Evolutionary conservation across 352 stramenopile genomes (phyloP).

Genomic region (Nothophytophthora sp.): DNA sequence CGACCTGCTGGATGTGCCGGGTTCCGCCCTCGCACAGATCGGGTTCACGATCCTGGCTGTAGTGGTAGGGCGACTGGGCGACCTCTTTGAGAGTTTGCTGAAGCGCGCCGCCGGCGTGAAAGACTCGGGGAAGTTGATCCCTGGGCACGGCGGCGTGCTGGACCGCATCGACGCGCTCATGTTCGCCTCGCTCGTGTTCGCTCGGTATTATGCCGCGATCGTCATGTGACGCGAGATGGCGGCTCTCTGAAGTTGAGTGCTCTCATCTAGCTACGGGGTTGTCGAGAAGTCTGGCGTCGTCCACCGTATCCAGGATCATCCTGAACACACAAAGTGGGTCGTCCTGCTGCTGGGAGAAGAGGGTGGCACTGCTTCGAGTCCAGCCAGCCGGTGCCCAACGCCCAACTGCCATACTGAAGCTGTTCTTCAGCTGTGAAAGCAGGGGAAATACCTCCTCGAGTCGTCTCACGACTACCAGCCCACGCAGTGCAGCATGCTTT

Average conservation of each 20-base stretch:
- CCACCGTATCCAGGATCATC: no score
- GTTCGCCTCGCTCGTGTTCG: slow-evolving; percentile 81
- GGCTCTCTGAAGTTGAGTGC: slow-evolving; percentile 25
- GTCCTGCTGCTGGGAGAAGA: no score
- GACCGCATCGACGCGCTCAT: slow-evolving; percentile 97
- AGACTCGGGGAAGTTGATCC: slow-evolving; percentile 95
- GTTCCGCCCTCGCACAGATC: slow-evolving; percentile 75
- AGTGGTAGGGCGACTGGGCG: slow-evolving; percentile 92
- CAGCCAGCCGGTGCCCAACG: no score
- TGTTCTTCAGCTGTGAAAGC: no score
- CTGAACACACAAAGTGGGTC: no score
- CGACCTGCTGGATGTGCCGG: slow-evolving; percentile 71
- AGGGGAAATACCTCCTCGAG: no score
- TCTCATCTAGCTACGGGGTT: slow-evolving; percentile 1
- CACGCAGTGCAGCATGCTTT: no score
- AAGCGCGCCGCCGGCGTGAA: slow-evolving; percentile 96
- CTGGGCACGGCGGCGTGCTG: slow-evolving; percentile 95
- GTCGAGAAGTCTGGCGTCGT: slow-evolving; percentile 4
- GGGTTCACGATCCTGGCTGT: slow-evolving; percentile 90
- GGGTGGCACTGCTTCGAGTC: no score
- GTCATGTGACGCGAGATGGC: slow-evolving; percentile 34
- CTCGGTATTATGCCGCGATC: slow-evolving; percentile 57
- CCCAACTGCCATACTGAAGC: no score
- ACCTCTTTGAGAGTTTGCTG: slow-evolving; percentile 95
- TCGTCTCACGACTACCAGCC: no score